Percentiles rank a stretch among this genome's conserved stretches.
These are phyloP conservation scores for Botrytis fabae DNA, from an alignment of 2,329 filamentous ascomycete genomes.

Conservation along the genomic window DNA sequence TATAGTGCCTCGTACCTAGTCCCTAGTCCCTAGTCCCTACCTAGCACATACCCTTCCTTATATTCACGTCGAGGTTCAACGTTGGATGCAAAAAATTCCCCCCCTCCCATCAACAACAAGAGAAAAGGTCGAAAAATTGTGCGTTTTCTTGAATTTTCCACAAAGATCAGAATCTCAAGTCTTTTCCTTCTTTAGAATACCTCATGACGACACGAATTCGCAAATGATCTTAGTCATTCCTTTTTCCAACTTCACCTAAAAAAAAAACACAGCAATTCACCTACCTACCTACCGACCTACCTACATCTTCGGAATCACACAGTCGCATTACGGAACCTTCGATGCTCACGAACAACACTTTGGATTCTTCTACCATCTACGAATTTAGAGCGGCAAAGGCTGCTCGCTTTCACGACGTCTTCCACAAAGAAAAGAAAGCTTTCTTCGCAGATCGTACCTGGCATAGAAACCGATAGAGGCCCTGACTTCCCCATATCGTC, in stretches of 20 bases:
- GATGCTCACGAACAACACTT: slow-evolving; percentile 28
- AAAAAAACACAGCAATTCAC: background rate
- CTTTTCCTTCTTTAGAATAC: background rate
- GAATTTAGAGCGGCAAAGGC: slow-evolving; percentile 46
- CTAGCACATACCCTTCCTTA: background rate
- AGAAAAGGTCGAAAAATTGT: background rate
- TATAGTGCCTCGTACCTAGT: background rate
- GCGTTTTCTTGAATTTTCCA: background rate
- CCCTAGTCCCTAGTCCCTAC: background rate
- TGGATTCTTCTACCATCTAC: slow-evolving; percentile 26
- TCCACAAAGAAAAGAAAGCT: slow-evolving; percentile 73
- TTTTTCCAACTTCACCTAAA: background rate
- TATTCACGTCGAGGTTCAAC: background rate
- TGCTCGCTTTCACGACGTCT: slow-evolving; percentile 72
- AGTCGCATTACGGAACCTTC: slow-evolving; percentile 19
- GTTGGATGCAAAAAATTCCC: no score
- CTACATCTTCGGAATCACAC: slow-evolving; percentile 24
- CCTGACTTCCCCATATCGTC: slow-evolving; percentile 39
- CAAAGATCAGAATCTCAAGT: background rate
- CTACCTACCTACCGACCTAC: background rate
- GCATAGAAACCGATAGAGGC: slow-evolving; percentile 31
- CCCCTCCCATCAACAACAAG: background rate
- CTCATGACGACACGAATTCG: background rate
- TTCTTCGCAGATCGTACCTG: slow-evolving; percentile 43
- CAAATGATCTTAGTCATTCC: slow-evolving; percentile 11